Base-by-base conservation (phyloP, 202 grass and related monocot genomes). In the Saccharum hybrid region DNA sequence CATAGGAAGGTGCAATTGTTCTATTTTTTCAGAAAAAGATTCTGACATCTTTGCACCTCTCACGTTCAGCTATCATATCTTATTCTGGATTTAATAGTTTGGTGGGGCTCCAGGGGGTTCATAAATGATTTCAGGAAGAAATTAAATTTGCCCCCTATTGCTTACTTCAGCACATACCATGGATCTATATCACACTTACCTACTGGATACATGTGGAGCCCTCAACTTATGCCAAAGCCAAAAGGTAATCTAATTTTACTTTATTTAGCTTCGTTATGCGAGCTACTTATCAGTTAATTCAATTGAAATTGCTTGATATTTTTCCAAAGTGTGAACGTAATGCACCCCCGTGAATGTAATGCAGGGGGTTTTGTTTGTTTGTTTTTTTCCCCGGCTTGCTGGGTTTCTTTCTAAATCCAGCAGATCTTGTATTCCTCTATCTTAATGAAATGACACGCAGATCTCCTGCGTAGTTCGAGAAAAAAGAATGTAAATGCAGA, bases 161-260 rank as follows among this genome's bases (percentile, higher is more conserved):
- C 96, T 80, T 98, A 98, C 80, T 98, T 98, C 87, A 95, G 90
- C 83, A 98, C 96, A 42, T 98, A 98, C 45, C 96, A 90, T 88
- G 96, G 96, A 85, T 98, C 96, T 84, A 93, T 98, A 88, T 98
- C 96, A 76, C 96, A 98, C 81, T 94, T 98, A 85, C 96, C 96
- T 86, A 98, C 89, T 77, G 92, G 91, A 78, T 98, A 98, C 85
- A 93, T 98, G 92, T 98, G 96, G 96, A 98, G 96, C 76, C 89
- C 92, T 63, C 89, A 90, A 52, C 90, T 98, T 87, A 90, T 95
- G 74, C 89, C 89, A 66, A 98, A 98, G 75, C 92, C 96, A 84
- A 89, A 84, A 78, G 96, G 96, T 95, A 92, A 76, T 19, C 85
- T 68, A 22, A 82, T 40, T 60, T 70, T 69, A 83, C 19, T 90